phyloP scores from a whole-genome alignment of 768 basidiomycete species.

The Phlegmacium glaucopus region DNA sequence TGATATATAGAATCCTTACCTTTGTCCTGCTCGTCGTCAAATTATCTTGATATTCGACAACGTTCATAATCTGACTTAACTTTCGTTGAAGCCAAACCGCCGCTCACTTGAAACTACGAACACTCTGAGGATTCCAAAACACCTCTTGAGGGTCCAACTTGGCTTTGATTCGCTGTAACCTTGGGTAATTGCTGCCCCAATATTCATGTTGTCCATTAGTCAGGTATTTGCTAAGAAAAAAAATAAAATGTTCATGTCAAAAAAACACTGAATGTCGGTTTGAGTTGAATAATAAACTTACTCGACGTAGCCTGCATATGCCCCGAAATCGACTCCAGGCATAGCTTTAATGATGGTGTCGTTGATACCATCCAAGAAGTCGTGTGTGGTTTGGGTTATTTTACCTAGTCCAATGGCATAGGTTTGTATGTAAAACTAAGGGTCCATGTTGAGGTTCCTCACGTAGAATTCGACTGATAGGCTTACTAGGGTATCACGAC shows the following conservation, averaged over 20 bases:
- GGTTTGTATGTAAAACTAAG: slow-evolving; percentile 6
- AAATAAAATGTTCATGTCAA: not conserved
- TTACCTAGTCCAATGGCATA: slow-evolving; percentile 4
- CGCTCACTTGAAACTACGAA: not conserved
- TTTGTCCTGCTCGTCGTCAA: too few relatives aligned
- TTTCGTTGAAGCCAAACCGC: too few relatives aligned
- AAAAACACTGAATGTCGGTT: too few relatives aligned
- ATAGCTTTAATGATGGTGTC: slow-evolving; percentile 1
- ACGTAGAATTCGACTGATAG: not conserved
- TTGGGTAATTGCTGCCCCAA: slow-evolving; percentile 4
- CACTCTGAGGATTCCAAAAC: slow-evolving; percentile 6
- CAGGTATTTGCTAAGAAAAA: slow-evolving; percentile 1
- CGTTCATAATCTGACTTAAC: too few relatives aligned
- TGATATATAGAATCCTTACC: too few relatives aligned
- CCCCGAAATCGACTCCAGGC: slow-evolving; percentile 5
- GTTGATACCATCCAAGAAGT: slow-evolving; percentile 6
- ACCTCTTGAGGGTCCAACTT: slow-evolving; percentile 1
- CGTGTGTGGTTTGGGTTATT: slow-evolving; percentile 3
- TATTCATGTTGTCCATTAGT: slow-evolving; percentile 3
- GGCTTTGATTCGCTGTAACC: slow-evolving; percentile 2
- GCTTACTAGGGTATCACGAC: slow-evolving; percentile 5
- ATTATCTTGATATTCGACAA: too few relatives aligned
- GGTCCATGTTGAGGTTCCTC: not conserved
- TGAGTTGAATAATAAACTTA: not conserved
- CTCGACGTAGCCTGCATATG: slow-evolving; percentile 6